Conservation (phyloP, 1,284 basidiomycete genomes). For the Exobasidium cylindrosporum region DNA sequence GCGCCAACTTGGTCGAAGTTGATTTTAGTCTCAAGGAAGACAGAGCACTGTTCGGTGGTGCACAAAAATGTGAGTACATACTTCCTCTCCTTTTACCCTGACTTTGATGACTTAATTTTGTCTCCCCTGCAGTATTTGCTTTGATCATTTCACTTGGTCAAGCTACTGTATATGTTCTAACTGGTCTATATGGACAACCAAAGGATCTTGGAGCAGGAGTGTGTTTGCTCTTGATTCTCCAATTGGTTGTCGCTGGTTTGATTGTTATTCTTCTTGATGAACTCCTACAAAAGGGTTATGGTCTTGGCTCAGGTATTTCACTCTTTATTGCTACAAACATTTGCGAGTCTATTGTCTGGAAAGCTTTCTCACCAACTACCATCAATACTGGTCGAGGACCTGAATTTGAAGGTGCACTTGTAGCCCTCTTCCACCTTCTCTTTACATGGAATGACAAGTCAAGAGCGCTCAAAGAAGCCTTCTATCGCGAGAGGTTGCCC, state of each 20-base stretch:
- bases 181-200: constrained; percentile 93
- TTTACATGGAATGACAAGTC: constrained; percentile 99
- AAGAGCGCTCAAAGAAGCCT: constrained; percentile 92
- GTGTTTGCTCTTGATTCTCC: constrained; percentile 88
- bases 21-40: constrained; percentile 98
- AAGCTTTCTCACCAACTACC: constrained; percentile 96
- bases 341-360: constrained; percentile 99
- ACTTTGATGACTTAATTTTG: no score
- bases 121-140: constrained; percentile 72
- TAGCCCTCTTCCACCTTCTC: constrained; percentile 93
- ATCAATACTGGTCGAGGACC: constrained; percentile 97
- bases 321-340: constrained; percentile 99
- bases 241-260: constrained; percentile 86
- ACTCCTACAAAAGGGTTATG: constrained; percentile 97
- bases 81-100: no score
- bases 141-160: constrained; percentile 94
- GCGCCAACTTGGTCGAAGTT: constrained; percentile 94
- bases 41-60: constrained; percentile 88
- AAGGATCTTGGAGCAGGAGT: constrained; percentile 92
- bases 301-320: constrained; percentile 95
- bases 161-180: constrained; percentile 94
- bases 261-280: constrained; percentile 98
- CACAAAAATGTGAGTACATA: constrained; percentile 82
- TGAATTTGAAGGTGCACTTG: constrained; percentile 94
- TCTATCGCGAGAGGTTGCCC: constrained; percentile 93